Conservation (phyloP, 495 filamentous ascomycete genomes). For the Ascodesmis nigricans region DNA sequence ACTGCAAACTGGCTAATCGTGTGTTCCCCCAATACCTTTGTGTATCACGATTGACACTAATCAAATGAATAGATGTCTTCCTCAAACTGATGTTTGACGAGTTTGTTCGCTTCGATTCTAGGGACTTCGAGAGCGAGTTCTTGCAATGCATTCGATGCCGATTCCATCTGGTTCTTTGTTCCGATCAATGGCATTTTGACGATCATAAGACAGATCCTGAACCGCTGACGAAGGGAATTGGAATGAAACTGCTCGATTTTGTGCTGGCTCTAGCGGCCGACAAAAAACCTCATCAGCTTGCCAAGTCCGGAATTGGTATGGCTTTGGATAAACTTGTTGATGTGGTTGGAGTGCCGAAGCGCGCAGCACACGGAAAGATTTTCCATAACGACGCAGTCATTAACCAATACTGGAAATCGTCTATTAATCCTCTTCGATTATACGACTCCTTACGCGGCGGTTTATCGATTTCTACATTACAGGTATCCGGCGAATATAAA, state of each 20-base stretch:
- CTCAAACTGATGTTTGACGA: slow-evolving; percentile 76
- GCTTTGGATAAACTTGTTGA: slow-evolving; percentile 79
- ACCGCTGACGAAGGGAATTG: slow-evolving; percentile 50
- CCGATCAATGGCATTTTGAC: slow-evolving; percentile 23
- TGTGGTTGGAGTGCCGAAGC: slow-evolving; percentile 32
- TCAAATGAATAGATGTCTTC: slow-evolving; percentile 42
- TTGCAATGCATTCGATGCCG: slow-evolving; percentile 19
- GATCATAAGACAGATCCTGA: slow-evolving; percentile 32
- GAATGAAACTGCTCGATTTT: slow-evolving; percentile 57
- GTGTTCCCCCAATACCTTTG: not conserved
- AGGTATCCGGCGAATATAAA: slow-evolving; percentile 30
- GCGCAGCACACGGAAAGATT: slow-evolving; percentile 13
- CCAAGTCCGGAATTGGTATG: slow-evolving; percentile 67
- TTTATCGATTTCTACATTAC: slow-evolving; percentile 34
- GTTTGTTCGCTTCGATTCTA: slow-evolving; percentile 31
- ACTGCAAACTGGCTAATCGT: slow-evolving; percentile 49
- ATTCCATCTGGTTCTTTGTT: slow-evolving; percentile 18
- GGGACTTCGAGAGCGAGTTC: slow-evolving; percentile 18
- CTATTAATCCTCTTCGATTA: slow-evolving; percentile 64
- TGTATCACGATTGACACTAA: no score
- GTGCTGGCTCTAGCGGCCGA: slow-evolving; percentile 57
- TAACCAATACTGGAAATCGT: slow-evolving; percentile 49
- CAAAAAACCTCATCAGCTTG: slow-evolving; percentile 74
- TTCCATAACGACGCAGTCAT: slow-evolving; percentile 24
- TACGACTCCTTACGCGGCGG: slow-evolving; percentile 57